These are phyloP conservation scores for Suillus subalutaceus DNA, from an alignment of 768 basidiomycete species.

Conservation along the genomic window DNA sequence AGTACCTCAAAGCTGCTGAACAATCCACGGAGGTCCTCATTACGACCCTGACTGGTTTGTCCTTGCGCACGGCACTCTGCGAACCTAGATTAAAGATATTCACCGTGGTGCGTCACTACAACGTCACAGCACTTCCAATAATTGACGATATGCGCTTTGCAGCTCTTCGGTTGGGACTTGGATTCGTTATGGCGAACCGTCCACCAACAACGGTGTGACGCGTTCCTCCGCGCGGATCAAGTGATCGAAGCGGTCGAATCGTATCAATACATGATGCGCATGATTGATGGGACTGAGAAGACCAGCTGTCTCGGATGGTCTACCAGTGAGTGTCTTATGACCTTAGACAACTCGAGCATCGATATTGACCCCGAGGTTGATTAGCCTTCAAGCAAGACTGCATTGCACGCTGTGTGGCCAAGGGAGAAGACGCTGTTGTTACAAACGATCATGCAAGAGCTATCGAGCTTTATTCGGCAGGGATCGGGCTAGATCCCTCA, in stretches of 20 bases:
- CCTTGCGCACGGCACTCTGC: background rate
- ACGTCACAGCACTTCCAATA: background rate
- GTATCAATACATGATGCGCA: background rate
- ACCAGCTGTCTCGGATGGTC: background rate
- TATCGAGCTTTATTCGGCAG: background rate
- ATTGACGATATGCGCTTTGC: background rate
- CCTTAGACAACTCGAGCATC: no score
- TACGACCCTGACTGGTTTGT: background rate
- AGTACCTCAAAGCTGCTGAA: background rate
- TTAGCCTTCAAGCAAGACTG: conserved; percentile 1
- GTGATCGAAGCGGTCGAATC: background rate
- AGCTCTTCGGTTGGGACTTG: conserved; percentile 3
- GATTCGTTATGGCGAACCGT: background rate
- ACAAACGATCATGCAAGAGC: background rate
- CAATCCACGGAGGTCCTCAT: background rate
- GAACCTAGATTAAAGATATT: conserved; percentile 2
- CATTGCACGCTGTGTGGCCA: background rate
- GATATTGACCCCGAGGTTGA: background rate
- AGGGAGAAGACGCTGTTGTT: background rate
- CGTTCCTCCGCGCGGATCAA: background rate
- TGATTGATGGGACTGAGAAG: background rate
- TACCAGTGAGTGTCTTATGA: background rate
- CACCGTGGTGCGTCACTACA: background rate
- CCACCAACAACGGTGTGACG: background rate
- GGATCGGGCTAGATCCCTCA: background rate